Evolutionary conservation across 1,139 yeast species (phyloP).

Genomic region (Saccharomyces hybrid): DNA sequence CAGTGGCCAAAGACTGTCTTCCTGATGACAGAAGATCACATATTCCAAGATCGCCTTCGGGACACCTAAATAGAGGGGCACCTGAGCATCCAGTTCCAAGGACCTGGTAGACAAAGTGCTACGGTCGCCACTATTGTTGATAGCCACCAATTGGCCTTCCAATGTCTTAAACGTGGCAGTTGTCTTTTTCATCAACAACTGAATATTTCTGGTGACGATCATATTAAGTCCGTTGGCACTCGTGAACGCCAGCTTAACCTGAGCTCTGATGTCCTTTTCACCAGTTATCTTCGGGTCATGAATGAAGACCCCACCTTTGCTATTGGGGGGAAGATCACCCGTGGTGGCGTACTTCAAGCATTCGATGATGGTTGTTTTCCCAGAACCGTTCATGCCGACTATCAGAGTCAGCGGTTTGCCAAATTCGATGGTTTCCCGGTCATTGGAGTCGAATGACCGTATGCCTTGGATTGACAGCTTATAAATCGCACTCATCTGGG

Average conservation of each 20-base stretch:
- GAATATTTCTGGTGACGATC: conserved; percentile 83
- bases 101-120: conserved; percentile 75
- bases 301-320: conserved; percentile 92
- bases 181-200: conserved; percentile 53
- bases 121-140: conserved; percentile 53
- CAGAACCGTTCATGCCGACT: conserved; percentile 95
- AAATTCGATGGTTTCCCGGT: conserved; percentile 80
- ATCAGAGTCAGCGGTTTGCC: conserved; percentile 86
- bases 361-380: conserved; percentile 94
- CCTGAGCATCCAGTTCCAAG: conserved; percentile 73
- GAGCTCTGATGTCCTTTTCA: conserved; percentile 74
- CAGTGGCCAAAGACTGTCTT: conserved; percentile 93
- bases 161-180: conserved; percentile 76
- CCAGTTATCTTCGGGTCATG: conserved; percentile 85
- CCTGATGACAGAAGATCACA: conserved; percentile 96
- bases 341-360: conserved; percentile 91
- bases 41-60: conserved; percentile 81
- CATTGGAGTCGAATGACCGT: conserved; percentile 78
- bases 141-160: conserved; percentile 76
- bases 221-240: conserved; percentile 67
- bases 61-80: conserved; percentile 80
- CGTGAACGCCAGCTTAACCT: conserved; percentile 78
- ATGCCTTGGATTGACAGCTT: conserved; percentile 85
- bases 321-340: conserved; percentile 91
- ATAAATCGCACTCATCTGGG: conserved; percentile 54